These are phyloP conservation scores for Alternaria atra DNA, from an alignment of 2,329 filamentous ascomycete species.

Conservation along the genomic window DNA sequence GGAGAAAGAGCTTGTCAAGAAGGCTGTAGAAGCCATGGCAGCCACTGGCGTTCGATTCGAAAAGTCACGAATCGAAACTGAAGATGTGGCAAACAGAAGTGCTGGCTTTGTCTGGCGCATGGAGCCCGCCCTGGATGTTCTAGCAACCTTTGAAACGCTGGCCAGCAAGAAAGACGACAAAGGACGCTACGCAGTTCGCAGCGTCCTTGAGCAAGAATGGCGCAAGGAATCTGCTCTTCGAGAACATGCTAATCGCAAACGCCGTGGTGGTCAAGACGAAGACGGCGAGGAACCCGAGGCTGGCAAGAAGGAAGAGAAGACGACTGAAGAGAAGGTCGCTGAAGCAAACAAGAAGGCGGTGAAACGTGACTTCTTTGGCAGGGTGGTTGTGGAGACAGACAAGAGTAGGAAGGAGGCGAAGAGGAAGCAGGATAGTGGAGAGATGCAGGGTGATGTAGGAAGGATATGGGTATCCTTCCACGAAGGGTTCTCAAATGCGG, in stretches of 20 bases:
- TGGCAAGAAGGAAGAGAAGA: conserved; percentile 27
- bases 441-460: conserved; percentile 56
- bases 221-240: conserved; percentile 74
- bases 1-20: conserved; percentile 81
- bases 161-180: conserved; percentile 68
- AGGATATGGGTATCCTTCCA: conserved; percentile 89
- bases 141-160: conserved; percentile 78
- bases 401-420: conserved; percentile 54
- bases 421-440: conserved; percentile 48
- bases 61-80: conserved; percentile 78
- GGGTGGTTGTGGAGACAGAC: conserved; percentile 66
- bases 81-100: conserved; percentile 57
- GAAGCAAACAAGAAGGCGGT: conserved; percentile 52
- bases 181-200: conserved; percentile 89
- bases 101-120: conserved; percentile 88
- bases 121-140: conserved; percentile 87
- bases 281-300: conserved; percentile 26
- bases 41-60: conserved; percentile 84
- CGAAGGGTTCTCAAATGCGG: conserved; percentile 91
- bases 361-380: conserved; percentile 87
- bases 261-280: conserved; percentile 52
- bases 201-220: conserved; percentile 92
- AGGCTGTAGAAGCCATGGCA: conserved; percentile 83
- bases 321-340: conserved; percentile 32
- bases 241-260: conserved; percentile 71